These are phyloP conservation scores for Peltaster fructicola DNA, from an alignment of 2,329 filamentous ascomycete genomes.

Conservation along the genomic window DNA sequence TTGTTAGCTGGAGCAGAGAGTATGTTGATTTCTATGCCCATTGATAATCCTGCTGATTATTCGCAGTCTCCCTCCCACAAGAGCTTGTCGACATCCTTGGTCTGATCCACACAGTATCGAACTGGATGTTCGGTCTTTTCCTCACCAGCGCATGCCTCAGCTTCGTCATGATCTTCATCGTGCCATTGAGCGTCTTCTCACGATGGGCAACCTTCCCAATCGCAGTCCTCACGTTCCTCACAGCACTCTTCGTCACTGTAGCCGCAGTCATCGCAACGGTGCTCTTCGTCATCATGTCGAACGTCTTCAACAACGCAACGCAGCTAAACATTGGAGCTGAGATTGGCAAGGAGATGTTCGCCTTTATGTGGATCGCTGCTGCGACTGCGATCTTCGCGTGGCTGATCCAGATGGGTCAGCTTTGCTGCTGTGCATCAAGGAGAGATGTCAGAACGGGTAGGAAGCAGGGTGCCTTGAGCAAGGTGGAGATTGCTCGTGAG, in stretches of 20 bases:
- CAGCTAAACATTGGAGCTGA: slow-evolving; percentile 59
- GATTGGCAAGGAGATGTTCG: slow-evolving; percentile 60
- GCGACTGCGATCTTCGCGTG: slow-evolving; percentile 51
- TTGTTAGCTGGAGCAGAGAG: slow-evolving; percentile 65
- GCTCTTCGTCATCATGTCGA: slow-evolving; percentile 66
- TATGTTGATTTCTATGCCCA: slow-evolving; percentile 20
- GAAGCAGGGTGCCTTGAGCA: slow-evolving; percentile 30
- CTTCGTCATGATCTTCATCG: slow-evolving; percentile 52
- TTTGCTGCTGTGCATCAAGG: slow-evolving; percentile 53
- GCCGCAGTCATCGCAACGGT: slow-evolving; percentile 62
- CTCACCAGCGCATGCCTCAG: slow-evolving; percentile 51
- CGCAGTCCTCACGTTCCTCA: slow-evolving; percentile 47
- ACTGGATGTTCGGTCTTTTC: slow-evolving; percentile 84
- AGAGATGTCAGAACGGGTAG: slow-evolving; percentile 34
- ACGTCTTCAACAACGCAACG: slow-evolving; percentile 50
- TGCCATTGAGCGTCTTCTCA: slow-evolving; percentile 34
- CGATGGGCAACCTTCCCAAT: slow-evolving; percentile 47
- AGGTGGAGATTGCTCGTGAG: no score
- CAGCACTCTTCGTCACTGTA: slow-evolving; percentile 48
- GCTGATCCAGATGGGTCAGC: slow-evolving; percentile 52
- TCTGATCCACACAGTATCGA: slow-evolving; percentile 55
- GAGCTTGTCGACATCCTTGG: slow-evolving; percentile 55
- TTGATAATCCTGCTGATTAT: slow-evolving; percentile 9
- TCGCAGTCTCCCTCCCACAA: slow-evolving; percentile 52
- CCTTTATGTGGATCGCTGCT: slow-evolving; percentile 75